Conservation (phyloP, 177 flowering plant species). For the Telopea speciosissima region DNA sequence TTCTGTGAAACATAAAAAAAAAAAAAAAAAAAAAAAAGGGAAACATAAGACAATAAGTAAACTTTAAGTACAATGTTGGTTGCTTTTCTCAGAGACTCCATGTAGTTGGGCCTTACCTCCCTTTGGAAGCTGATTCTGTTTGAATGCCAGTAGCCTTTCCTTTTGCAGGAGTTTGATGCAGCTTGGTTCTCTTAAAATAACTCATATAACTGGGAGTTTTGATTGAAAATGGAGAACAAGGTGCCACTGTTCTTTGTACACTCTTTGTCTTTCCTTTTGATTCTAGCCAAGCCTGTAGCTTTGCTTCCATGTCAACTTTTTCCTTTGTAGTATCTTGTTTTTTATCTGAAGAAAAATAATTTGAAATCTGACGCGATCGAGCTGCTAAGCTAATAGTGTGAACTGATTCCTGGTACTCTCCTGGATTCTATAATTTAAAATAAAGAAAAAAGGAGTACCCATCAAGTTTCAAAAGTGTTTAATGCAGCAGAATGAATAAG, state of each 20-base stretch:
- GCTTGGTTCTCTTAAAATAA: slow-evolving; percentile 30
- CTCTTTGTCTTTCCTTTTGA: slow-evolving; percentile 81
- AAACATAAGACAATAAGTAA: background rate
- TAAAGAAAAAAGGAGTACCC: background rate
- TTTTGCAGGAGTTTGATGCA: slow-evolving; percentile 29
- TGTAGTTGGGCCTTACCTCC: slow-evolving; percentile 27
- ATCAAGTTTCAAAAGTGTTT: background rate
- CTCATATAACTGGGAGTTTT: slow-evolving; percentile 44
- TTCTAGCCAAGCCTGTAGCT: slow-evolving; percentile 84
- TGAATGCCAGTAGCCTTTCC: slow-evolving; percentile 19
- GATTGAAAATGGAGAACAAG: slow-evolving; percentile 37
- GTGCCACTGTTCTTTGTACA: slow-evolving; percentile 29
- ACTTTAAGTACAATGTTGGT: background rate
- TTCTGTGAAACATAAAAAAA: slow-evolving; percentile 25
- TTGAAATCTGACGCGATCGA: slow-evolving; percentile 71
- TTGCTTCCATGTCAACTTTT: slow-evolving; percentile 83
- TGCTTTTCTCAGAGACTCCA: background rate
- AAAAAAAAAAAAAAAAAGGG: too few species aligned
- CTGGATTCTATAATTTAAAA: slow-evolving; percentile 56
- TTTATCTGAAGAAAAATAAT: slow-evolving; percentile 45
- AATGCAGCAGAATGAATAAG: background rate
- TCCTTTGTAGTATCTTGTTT: slow-evolving; percentile 51
- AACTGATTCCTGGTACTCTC: slow-evolving; percentile 86
- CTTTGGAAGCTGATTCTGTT: slow-evolving; percentile 16
- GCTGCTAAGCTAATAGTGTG: slow-evolving; percentile 89